Evolutionary conservation across 83 land plant genomes (phyloP).

Genomic region (Larix sibirica): DNA sequence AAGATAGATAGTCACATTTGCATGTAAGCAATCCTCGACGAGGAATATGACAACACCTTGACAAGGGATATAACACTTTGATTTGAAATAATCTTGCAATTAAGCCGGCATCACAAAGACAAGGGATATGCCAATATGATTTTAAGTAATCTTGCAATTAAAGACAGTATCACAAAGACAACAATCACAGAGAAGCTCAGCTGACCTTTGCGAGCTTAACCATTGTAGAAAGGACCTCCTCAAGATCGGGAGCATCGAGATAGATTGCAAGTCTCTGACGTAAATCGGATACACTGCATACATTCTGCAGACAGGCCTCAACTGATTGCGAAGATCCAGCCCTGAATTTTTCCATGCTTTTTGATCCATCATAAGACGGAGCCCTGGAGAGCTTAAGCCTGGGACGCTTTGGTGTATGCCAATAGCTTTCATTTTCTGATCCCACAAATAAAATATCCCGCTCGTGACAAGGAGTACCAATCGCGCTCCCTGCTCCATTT

Average conservation of each 20-base stretch:
- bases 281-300: conserved; percentile 66
- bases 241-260: conserved; percentile 35
- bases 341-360: not conserved
- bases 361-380: not conserved
- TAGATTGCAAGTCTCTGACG: conserved; percentile 48
- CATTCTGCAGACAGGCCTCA: conserved; percentile 39
- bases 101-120: no score
- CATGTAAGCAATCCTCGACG: no score
- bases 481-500: not conserved
- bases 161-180: not conserved
- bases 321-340: conserved; percentile 13
- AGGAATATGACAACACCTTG: not conserved
- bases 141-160: no score
- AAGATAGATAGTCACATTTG: no score
- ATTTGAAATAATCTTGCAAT: not conserved
- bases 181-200: not conserved
- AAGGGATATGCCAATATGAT: not conserved
- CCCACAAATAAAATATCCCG: conserved; percentile 18
- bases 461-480: conserved; percentile 15
- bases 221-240: conserved; percentile 57
- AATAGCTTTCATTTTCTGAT: conserved; percentile 22
- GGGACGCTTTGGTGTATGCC: conserved; percentile 40
- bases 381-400: conserved; percentile 21
- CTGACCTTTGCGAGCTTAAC: conserved; percentile 58
- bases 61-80: no score